Percentiles rank a stretch among this genome's conserved stretches.
Evolutionary conservation across 495 filamentous ascomycete genomes (phyloP).

Genomic region (Trichoderma parareesei): DNA sequence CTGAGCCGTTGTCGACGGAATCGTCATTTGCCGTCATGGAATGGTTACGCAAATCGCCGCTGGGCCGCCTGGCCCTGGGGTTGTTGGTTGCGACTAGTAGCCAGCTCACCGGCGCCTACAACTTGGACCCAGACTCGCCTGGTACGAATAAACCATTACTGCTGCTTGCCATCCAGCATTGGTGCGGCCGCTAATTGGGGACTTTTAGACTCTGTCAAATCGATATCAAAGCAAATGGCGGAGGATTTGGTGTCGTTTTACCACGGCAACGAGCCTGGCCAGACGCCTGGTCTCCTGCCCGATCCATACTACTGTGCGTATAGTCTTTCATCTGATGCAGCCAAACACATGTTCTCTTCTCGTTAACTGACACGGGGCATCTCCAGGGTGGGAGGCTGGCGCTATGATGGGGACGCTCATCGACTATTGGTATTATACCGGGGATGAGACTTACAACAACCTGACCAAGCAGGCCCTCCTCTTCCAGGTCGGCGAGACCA

Average conservation of each 20-base stretch:
- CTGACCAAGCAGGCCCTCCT: conserved; percentile 48
- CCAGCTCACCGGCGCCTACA: conserved; percentile 19
- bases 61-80: conserved; percentile 11
- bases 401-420: conserved; percentile 60
- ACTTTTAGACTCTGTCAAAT: conserved; percentile 54
- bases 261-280: conserved; percentile 53
- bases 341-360: not conserved
- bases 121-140: conserved; percentile 23
- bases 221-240: conserved; percentile 49
- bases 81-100: conserved; percentile 11
- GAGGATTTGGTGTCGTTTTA: conserved; percentile 66
- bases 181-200: not conserved
- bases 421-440: conserved; percentile 60
- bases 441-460: conserved; percentile 52
- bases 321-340: not conserved
- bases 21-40: not conserved
- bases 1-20: not conserved
- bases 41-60: not conserved
- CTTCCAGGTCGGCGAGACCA: conserved; percentile 49
- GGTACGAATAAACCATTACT: conserved; percentile 11
- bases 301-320: conserved; percentile 36
- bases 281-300: conserved; percentile 33
- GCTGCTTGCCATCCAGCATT: not conserved
- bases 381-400: conserved; percentile 71
- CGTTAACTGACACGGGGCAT: conserved; percentile 30